Evolutionary conservation across 805 yeast species (phyloP), one percentile per base, ranked within the genome.

Genomic region (Zygoascus bituminiphila): DNA sequence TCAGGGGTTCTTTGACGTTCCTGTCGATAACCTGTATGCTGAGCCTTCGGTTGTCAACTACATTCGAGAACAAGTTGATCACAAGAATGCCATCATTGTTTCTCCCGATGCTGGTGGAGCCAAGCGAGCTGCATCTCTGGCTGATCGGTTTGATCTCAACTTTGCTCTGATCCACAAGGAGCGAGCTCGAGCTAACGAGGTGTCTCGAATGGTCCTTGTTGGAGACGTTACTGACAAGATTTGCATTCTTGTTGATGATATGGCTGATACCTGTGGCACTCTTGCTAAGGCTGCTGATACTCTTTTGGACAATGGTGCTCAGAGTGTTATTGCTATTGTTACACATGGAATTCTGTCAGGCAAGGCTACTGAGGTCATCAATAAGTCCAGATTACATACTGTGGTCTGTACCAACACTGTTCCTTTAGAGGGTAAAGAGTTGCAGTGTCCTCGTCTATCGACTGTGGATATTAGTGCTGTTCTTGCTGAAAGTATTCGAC

Each of bases 51-150:
- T 88, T 17, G 77, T 91, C 44, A 75, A 86, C 58, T 93, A 88
- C 67, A 87, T 93, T 58, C 79, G 76, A 57, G 84, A 79, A 51
- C 76, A 79, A 55, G 72, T 80, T 41, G 75, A 77, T 26, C 67
- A 71, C 54, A 68, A 70, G 21, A 74, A 81, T 54, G 76, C 88
- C 19, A 84, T 88, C 51, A 78, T 93, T 48, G 94, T 93, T 10
- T 88, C 96, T 2, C 98, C 98, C 2, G 98, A 93, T 69, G 98
- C 98, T 2, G 98, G 98, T 59, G 98, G 98, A 53, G 98, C 98
- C 45, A 93, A 93, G 68, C 79, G 98, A 57, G 98, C 91, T 21
- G 98, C 98, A 1, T 82, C 91, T 3, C 72, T 93, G 49, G 98
- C 98, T n/a, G 98, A 91, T 62, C 80, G 86, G 60, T 73, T 93